Base-by-base conservation (phyloP, 208 protist genomes). In the Acanthamoeba sp. region DNA sequence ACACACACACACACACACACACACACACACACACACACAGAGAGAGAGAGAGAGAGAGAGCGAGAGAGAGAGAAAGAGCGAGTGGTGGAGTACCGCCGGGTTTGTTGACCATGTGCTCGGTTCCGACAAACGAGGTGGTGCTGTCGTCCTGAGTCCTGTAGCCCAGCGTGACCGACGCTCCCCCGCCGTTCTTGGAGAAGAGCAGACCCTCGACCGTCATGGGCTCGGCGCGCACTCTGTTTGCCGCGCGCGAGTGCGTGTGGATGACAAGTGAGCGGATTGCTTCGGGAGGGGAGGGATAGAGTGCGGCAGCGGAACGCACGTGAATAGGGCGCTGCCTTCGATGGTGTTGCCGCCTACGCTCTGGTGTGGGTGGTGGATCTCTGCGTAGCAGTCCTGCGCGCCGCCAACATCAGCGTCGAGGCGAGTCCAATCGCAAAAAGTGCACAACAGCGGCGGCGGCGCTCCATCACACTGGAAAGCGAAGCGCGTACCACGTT, bases 321-420 rank as follows among this genome's bases (percentile, higher is more conserved):
- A 82, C 73, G 73, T 82, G 20, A 82, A 82, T 5, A 82, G 73
- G 3, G 73, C 73, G 27, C 73, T 82, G 12, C 73, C 73, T 24
- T 82, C 38, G 42, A 82, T 82, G 20, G 38, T 82, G 42, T 42
- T 82, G 2, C 29, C 64, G 64, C 29, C 64, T 3, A 71, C 64
- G 64, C 73, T 82, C 40, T 20, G 12, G 73, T 52, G 36, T 14
- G 73, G 73, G 40, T 82, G 9, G 36, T 82, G 73, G 20, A 82
- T 82, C 73, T 82, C 73, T 3, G 73, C 73, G 24, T 82, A 82
- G 73, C 73, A 82, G 73, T 82, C 73, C 73, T 82, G 32, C n/a
- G n/a, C n/a, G n/a, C n/a, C n/a, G n/a, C n/a, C n/a, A n/a, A n/a
- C n/a, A n/a, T n/a, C n/a, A n/a, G n/a, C n/a, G n/a, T n/a, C n/a